Evolutionary conservation across 1,284 basidiomycete species (phyloP).

Genomic region (Apiotrichum veenhuisii): DNA sequence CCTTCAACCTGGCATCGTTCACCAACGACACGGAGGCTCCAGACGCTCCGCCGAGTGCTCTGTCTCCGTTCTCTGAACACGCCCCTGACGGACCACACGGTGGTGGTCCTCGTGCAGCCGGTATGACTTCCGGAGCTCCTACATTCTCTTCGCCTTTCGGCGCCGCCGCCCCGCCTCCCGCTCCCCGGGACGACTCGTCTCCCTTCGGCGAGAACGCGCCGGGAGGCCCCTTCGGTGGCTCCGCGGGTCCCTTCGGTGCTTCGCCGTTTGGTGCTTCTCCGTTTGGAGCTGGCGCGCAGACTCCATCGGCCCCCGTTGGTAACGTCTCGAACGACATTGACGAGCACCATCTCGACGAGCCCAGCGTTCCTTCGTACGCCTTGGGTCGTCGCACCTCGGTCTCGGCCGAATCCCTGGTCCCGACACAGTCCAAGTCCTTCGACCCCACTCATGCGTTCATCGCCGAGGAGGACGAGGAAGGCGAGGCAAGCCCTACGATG

Average conservation of each 20-base stretch:
- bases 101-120: slow-evolving; percentile 23
- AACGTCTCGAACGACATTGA: slow-evolving; percentile 37
- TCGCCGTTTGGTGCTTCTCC: slow-evolving; percentile 48
- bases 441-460: slow-evolving; percentile 30
- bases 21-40: slow-evolving; percentile 49
- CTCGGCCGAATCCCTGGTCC: slow-evolving; percentile 91
- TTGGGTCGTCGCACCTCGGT: slow-evolving; percentile 89
- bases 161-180: not conserved
- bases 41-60: slow-evolving; percentile 48
- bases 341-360: slow-evolving; percentile 25
- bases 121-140: slow-evolving; percentile 12
- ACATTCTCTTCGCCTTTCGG: slow-evolving; percentile 31
- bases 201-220: slow-evolving; percentile 31
- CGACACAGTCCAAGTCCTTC: slow-evolving; percentile 57
- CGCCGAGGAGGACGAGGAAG: slow-evolving; percentile 42
- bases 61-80: slow-evolving; percentile 49
- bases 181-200: slow-evolving; percentile 10
- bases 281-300: slow-evolving; percentile 40
- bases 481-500: slow-evolving; percentile 33
- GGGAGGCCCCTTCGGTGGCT: slow-evolving; percentile 16
- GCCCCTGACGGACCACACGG: slow-evolving; percentile 45
- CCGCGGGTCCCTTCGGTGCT: slow-evolving; percentile 16
- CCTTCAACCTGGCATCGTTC: slow-evolving; percentile 52
- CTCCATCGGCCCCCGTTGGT: slow-evolving; percentile 58
- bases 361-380: slow-evolving; percentile 57